phyloP scores from a whole-genome alignment of 768 basidiomycete genomes.

The Lenzites betulinus region DNA sequence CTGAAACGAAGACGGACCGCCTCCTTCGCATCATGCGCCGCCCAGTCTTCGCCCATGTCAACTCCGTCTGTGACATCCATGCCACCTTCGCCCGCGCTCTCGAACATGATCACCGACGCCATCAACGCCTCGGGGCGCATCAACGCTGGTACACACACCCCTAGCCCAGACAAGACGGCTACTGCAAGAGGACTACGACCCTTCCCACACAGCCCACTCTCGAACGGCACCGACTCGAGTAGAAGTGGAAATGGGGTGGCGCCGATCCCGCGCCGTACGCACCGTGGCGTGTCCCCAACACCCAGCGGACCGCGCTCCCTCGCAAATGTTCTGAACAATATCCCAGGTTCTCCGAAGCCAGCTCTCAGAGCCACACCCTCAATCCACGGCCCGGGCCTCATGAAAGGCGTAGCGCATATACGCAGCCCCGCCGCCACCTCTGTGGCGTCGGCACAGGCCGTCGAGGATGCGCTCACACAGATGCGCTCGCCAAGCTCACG shows the following conservation, averaged over 20 bases:
- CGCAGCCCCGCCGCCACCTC: slow-evolving; percentile 4
- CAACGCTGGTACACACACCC: background rate
- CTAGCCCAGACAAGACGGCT: background rate
- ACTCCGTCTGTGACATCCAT: slow-evolving; percentile 12
- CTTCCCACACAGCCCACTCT: background rate
- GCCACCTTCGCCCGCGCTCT: slow-evolving; percentile 18
- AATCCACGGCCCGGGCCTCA: too few species aligned
- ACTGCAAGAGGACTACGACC: too few species aligned
- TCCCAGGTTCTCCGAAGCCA: too few species aligned
- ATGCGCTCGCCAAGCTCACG: background rate
- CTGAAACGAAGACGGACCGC: slow-evolving; percentile 5
- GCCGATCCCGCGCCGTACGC: slow-evolving; percentile 4
- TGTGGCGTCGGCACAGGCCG: slow-evolving; percentile 15
- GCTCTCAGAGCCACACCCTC: too few species aligned
- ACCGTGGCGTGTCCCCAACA: background rate
- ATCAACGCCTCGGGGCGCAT: slow-evolving; percentile 13
- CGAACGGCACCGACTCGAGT: too few species aligned
- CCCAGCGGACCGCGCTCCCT: background rate
- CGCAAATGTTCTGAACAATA: background rate
- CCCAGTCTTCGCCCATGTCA: slow-evolving; percentile 20
- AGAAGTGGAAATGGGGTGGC: background rate
- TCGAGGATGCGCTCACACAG: slow-evolving; percentile 23
- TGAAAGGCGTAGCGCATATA: background rate
- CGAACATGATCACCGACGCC: slow-evolving; percentile 19
- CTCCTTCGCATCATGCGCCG: slow-evolving; percentile 16